phyloP scores from a whole-genome alignment of 768 basidiomycete species.

The Rubroboletus pulcherrimus region DNA sequence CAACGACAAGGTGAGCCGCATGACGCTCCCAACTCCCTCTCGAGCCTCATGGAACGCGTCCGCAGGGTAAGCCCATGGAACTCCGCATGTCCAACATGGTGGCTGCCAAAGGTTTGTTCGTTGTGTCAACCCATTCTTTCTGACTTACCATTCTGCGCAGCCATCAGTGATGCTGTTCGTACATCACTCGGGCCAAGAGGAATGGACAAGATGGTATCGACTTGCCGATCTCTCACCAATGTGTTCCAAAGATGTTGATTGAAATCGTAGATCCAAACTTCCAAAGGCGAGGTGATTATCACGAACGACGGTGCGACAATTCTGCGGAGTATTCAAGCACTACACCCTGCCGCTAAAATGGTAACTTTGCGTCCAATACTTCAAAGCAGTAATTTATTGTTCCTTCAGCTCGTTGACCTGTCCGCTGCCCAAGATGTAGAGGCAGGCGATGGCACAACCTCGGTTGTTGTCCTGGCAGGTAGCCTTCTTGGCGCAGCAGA shows the following conservation, averaged over 20 bases:
- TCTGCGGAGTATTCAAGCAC: slow-evolving; percentile 88
- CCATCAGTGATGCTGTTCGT: slow-evolving; percentile 95
- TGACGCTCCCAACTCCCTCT: background rate
- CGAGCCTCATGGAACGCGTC: slow-evolving; percentile 27
- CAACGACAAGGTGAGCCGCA: slow-evolving; percentile 69
- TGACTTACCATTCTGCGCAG: slow-evolving; percentile 38
- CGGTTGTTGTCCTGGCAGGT: slow-evolving; percentile 95
- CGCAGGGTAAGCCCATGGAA: slow-evolving; percentile 95
- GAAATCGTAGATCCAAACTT: slow-evolving; percentile 77
- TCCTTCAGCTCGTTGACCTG: slow-evolving; percentile 83
- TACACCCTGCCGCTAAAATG: slow-evolving; percentile 99
- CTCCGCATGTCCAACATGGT: slow-evolving; percentile 96
- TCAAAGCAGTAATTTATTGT: background rate
- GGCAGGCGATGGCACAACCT: slow-evolving; percentile 97
- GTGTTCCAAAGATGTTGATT: slow-evolving; percentile 8
- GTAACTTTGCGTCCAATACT: slow-evolving; percentile 34
- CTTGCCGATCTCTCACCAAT: slow-evolving; percentile 12
- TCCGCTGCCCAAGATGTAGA: slow-evolving; percentile 98
- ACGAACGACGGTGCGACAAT: slow-evolving; percentile 99
- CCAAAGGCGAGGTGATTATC: slow-evolving; percentile 94
- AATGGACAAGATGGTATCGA: slow-evolving; percentile 97
- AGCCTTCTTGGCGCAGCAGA: slow-evolving; percentile 91
- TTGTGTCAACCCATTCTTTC: background rate
- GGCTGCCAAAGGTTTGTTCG: slow-evolving; percentile 82
- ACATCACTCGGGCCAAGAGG: slow-evolving; percentile 95